phyloP scores from a whole-genome alignment of 2,329 filamentous ascomycete species.

The Fusarium napiforme region DNA sequence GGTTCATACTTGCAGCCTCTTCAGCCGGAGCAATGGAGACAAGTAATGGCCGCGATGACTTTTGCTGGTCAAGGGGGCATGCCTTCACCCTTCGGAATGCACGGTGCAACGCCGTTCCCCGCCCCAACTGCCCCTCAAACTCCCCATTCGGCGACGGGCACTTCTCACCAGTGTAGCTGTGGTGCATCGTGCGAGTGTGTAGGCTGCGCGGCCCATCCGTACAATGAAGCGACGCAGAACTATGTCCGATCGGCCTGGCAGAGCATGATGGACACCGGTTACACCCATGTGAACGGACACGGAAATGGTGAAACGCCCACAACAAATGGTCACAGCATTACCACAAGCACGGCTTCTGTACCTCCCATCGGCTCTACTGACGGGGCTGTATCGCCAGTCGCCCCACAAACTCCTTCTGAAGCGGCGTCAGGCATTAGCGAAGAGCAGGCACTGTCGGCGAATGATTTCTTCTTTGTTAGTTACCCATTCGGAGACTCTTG shows the following conservation, averaged over 20 bases:
- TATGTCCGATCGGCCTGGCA: conserved; percentile 62
- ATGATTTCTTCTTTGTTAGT: conserved; percentile 70
- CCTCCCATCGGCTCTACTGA: conserved; percentile 36
- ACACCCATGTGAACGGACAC: conserved; percentile 42
- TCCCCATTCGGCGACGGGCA: conserved; percentile 44
- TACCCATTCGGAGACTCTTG: conserved; percentile 62
- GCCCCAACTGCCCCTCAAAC: conserved; percentile 26
- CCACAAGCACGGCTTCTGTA: conserved; percentile 27
- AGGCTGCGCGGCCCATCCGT: conserved; percentile 74
- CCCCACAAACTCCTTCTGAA: conserved; percentile 60
- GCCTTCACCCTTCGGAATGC: conserved; percentile 43
- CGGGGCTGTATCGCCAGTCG: conserved; percentile 51
- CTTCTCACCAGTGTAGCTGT: conserved; percentile 65
- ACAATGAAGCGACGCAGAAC: conserved; percentile 70
- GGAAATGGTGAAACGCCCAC: conserved; percentile 33
- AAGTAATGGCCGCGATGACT: conserved; percentile 56
- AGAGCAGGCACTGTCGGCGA: conserved; percentile 62
- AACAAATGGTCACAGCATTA: conserved; percentile 26
- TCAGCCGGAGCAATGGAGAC: conserved; percentile 64
- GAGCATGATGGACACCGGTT: conserved; percentile 50
- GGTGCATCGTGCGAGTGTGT: conserved; percentile 74
- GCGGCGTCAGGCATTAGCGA: conserved; percentile 58
- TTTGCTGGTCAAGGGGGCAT: conserved; percentile 50
- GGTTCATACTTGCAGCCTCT: conserved; percentile 66
- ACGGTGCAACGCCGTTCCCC: conserved; percentile 36